Base-by-base conservation (phyloP, 495 filamentous ascomycete genomes). In the Neurospora sp. region DNA sequence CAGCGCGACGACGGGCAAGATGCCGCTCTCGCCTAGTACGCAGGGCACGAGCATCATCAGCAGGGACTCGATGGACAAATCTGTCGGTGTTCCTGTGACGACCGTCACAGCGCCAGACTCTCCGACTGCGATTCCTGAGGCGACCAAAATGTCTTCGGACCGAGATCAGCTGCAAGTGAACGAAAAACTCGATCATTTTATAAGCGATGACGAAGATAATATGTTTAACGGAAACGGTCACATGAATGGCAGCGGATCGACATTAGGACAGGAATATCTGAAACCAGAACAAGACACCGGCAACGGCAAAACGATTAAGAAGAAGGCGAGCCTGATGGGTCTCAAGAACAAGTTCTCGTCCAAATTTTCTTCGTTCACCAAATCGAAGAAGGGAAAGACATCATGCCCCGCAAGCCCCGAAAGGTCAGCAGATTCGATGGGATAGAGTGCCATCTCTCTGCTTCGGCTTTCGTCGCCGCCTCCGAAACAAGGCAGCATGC, bases 41-140 rank as follows among this genome's bases (percentile, higher is more conserved):
- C 84, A 88, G 78, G 87, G 87, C 16, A 89, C 87, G 14, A 88
- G 86, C 79, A 86, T 89, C 41, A 83, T 84, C 54, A 89, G 87
- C 75, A 79, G 81, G 59, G 85, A 86, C 39, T 87, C 85, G 7
- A 69, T 83, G 40, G 84, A 86, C 59, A 82, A 82, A 5, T 79
- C 83, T 7, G 79, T 77, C 44, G 82, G 82, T 70, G 77, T 82
- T 12, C 83, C 83, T 3, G 81, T 79, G 38, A 81, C 82, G 3
- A 81, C 76, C 70, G 75, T 85, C 27, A 82, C 79, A 11, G 79
- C 79, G 11, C 80, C 83, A 8, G 83, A 85, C 66, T 81, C 80
- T 11, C 76, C 74, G 0, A 75, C 76, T n/a, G 78, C 76, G 35
- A 74, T 73, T 7, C 75, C 80, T 16, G 78, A 76, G 16, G 77